Evolutionary conservation across 768 basidiomycete genomes (phyloP), one percentile per base, ranked within the genome.

Genomic region (Agrocybe chaxingu): DNA sequence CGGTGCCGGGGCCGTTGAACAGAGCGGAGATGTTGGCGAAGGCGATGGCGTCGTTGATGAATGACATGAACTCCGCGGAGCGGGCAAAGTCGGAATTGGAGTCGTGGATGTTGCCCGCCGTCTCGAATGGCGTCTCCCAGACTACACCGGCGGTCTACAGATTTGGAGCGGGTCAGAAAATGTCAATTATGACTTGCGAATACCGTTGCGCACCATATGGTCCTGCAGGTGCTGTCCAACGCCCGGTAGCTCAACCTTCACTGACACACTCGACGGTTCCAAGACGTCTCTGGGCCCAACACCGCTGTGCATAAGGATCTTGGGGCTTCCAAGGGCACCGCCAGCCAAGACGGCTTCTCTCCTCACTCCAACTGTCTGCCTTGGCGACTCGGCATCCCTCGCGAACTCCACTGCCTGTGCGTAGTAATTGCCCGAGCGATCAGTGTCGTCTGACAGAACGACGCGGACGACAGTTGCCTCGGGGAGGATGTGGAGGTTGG

Each of bases 31-130:
- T 66, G 65, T 83, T 83, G 56, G 76, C 70, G 60, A 83, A 87
- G 6, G 78, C 79, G 35, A 79, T 80, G 3, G 83, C 84, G 32
- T 80, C 76, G 70, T 85, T 87, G 61, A 85, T 70, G 62, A 77
- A 80, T 3, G 82, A 84, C 11, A 74, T 57, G 64, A 79, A 78
- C 48, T 66, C 64, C 1, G 67, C 46, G 6, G 66, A 56, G 48
- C 60, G 68, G 8, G 71, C 62, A 37, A 71, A 68, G 36, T 63
- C 66, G 1, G 65, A 46, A 4, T 60, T 55, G 6, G 66, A 59
- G 5, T 52, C 50, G 7, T 66, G 53, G 31, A 72, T 59, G 45
- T 70, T 59, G 1, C 72, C 72, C 10, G 68, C 66, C 13, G 71
- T 72, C 37, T 72, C 61, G 3, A 60, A 47, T 3, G 43, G 46